Conservation (phyloP, 306 rosid species). For the Pterocarpus macrocarpus region DNA sequence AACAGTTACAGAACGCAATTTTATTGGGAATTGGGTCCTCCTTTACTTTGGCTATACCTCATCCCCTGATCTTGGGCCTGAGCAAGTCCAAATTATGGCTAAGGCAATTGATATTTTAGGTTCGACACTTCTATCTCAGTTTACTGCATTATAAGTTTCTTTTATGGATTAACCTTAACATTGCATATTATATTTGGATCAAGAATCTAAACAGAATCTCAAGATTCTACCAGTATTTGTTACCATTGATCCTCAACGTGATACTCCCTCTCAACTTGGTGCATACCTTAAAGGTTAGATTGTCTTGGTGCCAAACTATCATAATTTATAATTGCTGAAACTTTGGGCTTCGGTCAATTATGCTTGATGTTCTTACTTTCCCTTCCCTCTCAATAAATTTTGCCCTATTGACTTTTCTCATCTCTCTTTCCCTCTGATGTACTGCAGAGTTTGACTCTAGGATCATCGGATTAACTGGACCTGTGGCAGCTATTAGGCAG, state of each 20-base stretch:
- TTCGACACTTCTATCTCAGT: slow-evolving; percentile 46
- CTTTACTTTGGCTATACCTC: slow-evolving; percentile 92
- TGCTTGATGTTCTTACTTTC: slow-evolving; percentile 5
- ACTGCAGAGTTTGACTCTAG: slow-evolving; percentile 82
- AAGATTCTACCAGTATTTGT: slow-evolving; percentile 86
- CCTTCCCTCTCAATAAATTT: slow-evolving; percentile 9
- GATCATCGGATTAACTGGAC: slow-evolving; percentile 82
- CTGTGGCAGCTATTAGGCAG: slow-evolving; percentile 80
- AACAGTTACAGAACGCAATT: slow-evolving; percentile 65
- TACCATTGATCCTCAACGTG: slow-evolving; percentile 93
- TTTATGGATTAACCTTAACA: slow-evolving; percentile 44
- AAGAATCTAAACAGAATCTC: slow-evolving; percentile 65
- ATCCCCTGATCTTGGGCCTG: slow-evolving; percentile 95
- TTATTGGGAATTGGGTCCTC: slow-evolving; percentile 86
- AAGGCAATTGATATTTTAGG: slow-evolving; percentile 75
- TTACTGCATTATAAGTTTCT: slow-evolving; percentile 21
- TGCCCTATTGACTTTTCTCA: slow-evolving; percentile 12
- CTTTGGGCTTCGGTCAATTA: not conserved
- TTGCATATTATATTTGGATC: slow-evolving; percentile 39
- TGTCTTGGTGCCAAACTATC: slow-evolving; percentile 14
- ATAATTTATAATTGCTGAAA: slow-evolving; percentile 23
- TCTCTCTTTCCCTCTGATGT: slow-evolving; percentile 24
- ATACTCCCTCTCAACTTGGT: slow-evolving; percentile 75
- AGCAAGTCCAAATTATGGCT: slow-evolving; percentile 75
- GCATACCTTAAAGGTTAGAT: slow-evolving; percentile 86